phyloP scores from a whole-genome alignment of 192 early-diverging fungal species.

The Backusella sp. region DNA sequence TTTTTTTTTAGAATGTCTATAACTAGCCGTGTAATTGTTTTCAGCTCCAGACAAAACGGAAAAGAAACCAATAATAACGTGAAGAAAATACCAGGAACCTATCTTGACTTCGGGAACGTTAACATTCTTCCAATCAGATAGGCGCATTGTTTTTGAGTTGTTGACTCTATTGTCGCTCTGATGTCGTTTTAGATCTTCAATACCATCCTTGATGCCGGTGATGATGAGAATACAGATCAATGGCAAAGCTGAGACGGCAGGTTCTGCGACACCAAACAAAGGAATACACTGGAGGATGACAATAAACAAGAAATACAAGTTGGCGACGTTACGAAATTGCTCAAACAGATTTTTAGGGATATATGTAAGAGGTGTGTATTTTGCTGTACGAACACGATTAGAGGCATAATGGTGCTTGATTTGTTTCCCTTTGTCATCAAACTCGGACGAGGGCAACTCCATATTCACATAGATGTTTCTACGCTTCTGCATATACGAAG shows the following conservation, averaged over 20 bases:
- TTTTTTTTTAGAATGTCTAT: neutral
- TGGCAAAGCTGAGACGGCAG: conserved; percentile 78
- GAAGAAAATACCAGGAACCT: conserved; percentile 8
- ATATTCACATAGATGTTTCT: conserved; percentile 43
- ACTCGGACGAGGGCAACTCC: conserved; percentile 14
- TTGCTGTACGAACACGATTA: conserved; percentile 86
- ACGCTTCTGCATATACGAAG: conserved; percentile 33
- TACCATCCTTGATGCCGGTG: conserved; percentile 85
- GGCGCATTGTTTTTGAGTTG: conserved; percentile 52
- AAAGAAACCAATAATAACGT: conserved; percentile 21
- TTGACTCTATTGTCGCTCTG: conserved; percentile 84
- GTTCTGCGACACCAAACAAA: conserved; percentile 60
- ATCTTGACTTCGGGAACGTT: conserved; percentile 38
- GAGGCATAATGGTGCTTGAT: conserved; percentile 40
- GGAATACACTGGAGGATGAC: conserved; percentile 78
- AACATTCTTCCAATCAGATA: conserved; percentile 61
- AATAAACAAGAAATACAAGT: conserved; percentile 92
- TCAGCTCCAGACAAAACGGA: conserved; percentile 22
- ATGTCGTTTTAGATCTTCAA: conserved; percentile 91
- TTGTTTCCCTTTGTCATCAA: conserved; percentile 29
- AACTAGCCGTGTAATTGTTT: conserved; percentile 24
- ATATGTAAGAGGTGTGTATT: conserved; percentile 90
- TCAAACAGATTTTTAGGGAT: conserved; percentile 95
- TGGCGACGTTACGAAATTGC: conserved; percentile 95
- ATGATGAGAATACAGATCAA: conserved; percentile 76